These are phyloP conservation scores for Aquanectria penicillioides DNA, from an alignment of 2,329 filamentous ascomycete species.

Conservation along the genomic window DNA sequence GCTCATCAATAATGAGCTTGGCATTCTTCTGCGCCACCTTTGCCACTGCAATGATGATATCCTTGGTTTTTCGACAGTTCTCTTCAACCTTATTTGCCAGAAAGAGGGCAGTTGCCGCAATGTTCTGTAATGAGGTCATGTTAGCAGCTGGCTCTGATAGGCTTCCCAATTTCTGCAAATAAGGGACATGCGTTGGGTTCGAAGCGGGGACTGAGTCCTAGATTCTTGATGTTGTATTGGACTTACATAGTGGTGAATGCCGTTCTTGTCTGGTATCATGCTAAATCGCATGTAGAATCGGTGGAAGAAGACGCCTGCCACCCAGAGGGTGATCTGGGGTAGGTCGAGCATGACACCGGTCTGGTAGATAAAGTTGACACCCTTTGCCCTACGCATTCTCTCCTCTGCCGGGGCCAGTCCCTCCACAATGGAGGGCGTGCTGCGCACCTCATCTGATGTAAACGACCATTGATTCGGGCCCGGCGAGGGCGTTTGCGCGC, in stretches of 20 bases:
- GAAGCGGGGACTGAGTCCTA: background rate
- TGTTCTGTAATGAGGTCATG: slow-evolving; percentile 61
- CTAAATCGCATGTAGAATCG: slow-evolving; percentile 93
- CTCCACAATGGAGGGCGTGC: slow-evolving; percentile 85
- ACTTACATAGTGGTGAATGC: slow-evolving; percentile 89
- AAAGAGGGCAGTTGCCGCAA: slow-evolving; percentile 91
- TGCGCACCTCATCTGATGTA: slow-evolving; percentile 81
- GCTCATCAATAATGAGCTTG: slow-evolving; percentile 90
- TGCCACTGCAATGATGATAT: slow-evolving; percentile 92
- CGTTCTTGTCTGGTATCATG: slow-evolving; percentile 78
- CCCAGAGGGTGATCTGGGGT: slow-evolving; percentile 90
- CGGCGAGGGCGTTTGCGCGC: slow-evolving; percentile 49
- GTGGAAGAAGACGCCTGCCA: slow-evolving; percentile 94
- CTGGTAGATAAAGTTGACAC: slow-evolving; percentile 96
- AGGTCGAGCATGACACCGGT: slow-evolving; percentile 92
- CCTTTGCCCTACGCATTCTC: slow-evolving; percentile 83
- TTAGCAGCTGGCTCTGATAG: slow-evolving; percentile 24
- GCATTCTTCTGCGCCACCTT: slow-evolving; percentile 95
- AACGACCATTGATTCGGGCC: slow-evolving; percentile 84
- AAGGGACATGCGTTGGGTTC: background rate
- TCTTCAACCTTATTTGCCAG: slow-evolving; percentile 98
- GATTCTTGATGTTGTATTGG: background rate
- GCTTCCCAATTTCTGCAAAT: background rate
- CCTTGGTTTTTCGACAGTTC: slow-evolving; percentile 94
- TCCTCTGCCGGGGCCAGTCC: slow-evolving; percentile 83